phyloP scores from a whole-genome alignment of 768 basidiomycete genomes.

The Boletus tomentosulus region DNA sequence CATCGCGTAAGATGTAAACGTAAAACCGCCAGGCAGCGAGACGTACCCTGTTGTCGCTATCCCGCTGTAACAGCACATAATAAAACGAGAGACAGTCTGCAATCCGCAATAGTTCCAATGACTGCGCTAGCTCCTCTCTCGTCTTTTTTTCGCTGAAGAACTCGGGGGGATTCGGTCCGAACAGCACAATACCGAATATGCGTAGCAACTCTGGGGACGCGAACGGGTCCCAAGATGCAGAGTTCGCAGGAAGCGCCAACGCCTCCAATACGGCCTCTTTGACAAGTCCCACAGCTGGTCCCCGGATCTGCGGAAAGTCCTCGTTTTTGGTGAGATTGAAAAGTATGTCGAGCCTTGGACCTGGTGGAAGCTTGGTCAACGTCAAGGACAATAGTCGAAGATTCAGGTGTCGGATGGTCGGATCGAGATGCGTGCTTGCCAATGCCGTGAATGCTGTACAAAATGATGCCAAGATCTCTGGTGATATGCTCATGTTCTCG shows the following conservation, averaged over 20 bases:
- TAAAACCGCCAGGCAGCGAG: neutral
- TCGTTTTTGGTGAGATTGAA: constrained; percentile 47
- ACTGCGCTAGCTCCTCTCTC: constrained; percentile 46
- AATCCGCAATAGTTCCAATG: constrained; percentile 57
- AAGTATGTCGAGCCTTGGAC: constrained; percentile 51
- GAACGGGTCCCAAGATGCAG: constrained; percentile 39
- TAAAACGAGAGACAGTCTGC: constrained; percentile 68
- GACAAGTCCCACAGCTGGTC: constrained; percentile 63
- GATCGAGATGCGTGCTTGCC: constrained; percentile 59
- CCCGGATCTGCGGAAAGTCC: constrained; percentile 62
- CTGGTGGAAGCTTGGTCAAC: constrained; percentile 44
- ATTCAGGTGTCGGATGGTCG: constrained; percentile 52
- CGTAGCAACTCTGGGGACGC: constrained; percentile 52
- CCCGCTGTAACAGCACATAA: constrained; percentile 59
- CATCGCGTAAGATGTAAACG: neutral
- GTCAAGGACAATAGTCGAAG: constrained; percentile 58
- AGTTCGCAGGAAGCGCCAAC: constrained; percentile 27
- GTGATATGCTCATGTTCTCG: constrained; percentile 27
- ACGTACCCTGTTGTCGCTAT: constrained; percentile 52
- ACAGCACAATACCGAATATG: constrained; percentile 55
- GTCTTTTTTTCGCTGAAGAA: constrained; percentile 39
- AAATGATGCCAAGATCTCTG: constrained; percentile 47
- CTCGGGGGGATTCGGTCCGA: constrained; percentile 53
- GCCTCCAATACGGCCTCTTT: constrained; percentile 63
- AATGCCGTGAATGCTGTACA: constrained; percentile 48